A percentile compares a stretch with the other conserved stretches of the same genome.
phyloP scores from a whole-genome alignment of 2,329 filamentous ascomycete genomes.

The Lachnellula suecica region DNA sequence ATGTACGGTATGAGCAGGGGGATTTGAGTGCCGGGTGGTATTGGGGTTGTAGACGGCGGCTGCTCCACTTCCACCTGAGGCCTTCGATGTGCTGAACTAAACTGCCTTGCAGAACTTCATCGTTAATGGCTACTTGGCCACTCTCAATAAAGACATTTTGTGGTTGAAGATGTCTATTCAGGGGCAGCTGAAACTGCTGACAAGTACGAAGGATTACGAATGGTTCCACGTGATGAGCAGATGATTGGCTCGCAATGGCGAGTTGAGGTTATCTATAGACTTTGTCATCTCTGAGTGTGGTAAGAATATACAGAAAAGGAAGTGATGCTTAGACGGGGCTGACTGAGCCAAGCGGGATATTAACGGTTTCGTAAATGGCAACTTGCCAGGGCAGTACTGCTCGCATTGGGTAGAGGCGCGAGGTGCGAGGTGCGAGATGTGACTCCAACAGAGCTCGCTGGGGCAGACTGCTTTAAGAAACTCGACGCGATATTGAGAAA shows the following conservation, averaged over 20 bases:
- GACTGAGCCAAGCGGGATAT: neutral
- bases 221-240: neutral
- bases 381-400: neutral
- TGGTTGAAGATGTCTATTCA: neutral
- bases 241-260: neutral
- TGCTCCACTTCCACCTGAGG: no score
- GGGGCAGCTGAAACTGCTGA: neutral
- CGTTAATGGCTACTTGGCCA: no score
- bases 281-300: neutral
- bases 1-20: no score
- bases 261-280: neutral
- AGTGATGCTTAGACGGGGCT: neutral
- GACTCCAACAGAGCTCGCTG: no score
- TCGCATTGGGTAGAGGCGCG: no score
- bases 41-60: no score
- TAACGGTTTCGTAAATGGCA: neutral
- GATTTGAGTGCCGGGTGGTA: no score
- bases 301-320: neutral
- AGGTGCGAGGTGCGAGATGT: no score
- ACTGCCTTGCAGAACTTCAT: no score
- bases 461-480: neutral
- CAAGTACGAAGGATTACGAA: neutral
- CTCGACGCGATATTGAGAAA: neutral
- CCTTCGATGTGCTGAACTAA: no score
- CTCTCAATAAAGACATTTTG: no score